Percentiles rank a stretch among this genome's conserved stretches.
These are phyloP conservation scores for Phytophthora litchii DNA, from an alignment of 352 stramenopile species.

Conservation along the genomic window DNA sequence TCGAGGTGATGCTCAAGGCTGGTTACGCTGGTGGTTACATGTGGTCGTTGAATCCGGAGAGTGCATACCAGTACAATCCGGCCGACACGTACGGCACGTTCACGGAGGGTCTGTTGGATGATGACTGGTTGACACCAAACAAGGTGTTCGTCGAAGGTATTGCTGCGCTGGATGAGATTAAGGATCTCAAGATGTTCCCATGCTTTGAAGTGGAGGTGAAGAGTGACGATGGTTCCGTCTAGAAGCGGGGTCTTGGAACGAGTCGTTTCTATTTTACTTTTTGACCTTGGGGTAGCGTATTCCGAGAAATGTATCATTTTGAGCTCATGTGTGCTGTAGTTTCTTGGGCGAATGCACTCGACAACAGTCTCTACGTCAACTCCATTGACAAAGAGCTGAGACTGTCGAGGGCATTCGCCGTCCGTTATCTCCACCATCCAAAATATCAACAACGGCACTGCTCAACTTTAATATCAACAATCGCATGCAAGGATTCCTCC, in stretches of 20 bases:
- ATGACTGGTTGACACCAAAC: constrained; percentile 79
- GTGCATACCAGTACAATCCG: constrained; percentile 78
- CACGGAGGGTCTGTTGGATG: constrained; percentile 64
- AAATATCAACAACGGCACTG: background rate
- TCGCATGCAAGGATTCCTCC: too few species aligned
- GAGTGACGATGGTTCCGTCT: constrained; percentile 15
- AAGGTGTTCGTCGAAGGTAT: constrained; percentile 66
- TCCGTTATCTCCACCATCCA: background rate
- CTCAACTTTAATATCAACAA: too few species aligned
- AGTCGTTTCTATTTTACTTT: constrained; percentile 28
- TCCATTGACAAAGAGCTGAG: background rate
- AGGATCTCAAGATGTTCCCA: constrained; percentile 70
- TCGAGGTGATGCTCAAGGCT: constrained; percentile 60
- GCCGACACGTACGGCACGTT: constrained; percentile 65
- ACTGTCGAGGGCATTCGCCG: background rate
- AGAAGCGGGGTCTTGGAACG: constrained; percentile 8
- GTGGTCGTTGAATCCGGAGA: constrained; percentile 82
- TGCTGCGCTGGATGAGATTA: constrained; percentile 51
- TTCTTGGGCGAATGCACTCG: too few species aligned
- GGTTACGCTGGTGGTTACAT: constrained; percentile 74
- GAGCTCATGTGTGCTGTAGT: constrained; percentile 5
- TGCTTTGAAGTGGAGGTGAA: constrained; percentile 48
- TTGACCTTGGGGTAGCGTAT: constrained; percentile 22
- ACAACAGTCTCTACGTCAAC: too few species aligned
- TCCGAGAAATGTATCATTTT: constrained; percentile 41